Base-by-base conservation (phyloP, 129 eudicot genomes). In the Centella asiatica region DNA sequence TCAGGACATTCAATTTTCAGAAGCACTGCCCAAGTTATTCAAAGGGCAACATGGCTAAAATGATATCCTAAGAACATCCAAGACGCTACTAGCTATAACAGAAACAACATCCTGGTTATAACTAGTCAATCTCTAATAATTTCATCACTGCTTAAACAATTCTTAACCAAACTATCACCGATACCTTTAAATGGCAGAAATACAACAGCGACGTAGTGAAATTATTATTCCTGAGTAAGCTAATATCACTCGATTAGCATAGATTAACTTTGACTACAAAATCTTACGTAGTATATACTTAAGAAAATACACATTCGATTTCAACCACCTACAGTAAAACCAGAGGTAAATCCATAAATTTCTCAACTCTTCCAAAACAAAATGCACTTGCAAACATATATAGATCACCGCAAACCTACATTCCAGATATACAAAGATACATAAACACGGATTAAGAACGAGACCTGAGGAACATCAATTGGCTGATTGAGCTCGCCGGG, bases 401-500 rank as follows among this genome's bases (percentile, higher is more conserved):
- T 6, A 22, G 27, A 57, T 33, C 27, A 18, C 4, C 17, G 3
- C 17, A 57, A 22, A 56, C n/a, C n/a, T n/a, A n/a, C n/a, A n/a
- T n/a, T 4, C 4, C 19, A 8, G 26, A 24, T 24, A 1, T 14
- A 44, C 1, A 18, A 3, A 2, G 19, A 28, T n/a, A 29, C 18
- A 51, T 6, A 24, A 14, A 61, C 4, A 50, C 17, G 17, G 25
- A 57, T 53, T 57, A 23, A 62, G 29, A 74, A 19, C 65, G 18
- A 65, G 32, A 88, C 97, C 90, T 88, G 96, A 62, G 94, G 90
- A 55, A 83, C 86, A 68, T 86, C 85, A 34, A 89, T 85, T 5
- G 97, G 95, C 73, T 82, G 97, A 80, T 89, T 89, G 51, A 89
- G 97, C 76, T 89, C 97, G 28, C 97, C 97, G 2, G 98, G 98